Conservation (phyloP, 805 yeast species). For the Lipomyces anomalus region DNA sequence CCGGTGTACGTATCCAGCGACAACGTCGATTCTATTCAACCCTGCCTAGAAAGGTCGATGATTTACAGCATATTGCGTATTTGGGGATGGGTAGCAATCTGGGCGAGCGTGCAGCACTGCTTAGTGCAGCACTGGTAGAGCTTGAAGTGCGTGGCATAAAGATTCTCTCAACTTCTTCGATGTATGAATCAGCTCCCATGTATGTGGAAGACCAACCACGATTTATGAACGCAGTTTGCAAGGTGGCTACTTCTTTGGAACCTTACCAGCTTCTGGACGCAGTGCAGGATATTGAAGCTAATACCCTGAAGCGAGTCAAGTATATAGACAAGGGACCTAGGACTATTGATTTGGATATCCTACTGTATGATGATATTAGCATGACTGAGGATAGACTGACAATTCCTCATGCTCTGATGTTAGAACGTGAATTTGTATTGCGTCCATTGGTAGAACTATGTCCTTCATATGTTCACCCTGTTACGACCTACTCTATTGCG, state of each 20-base stretch:
- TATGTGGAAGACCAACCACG: conserved; percentile 72
- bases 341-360: conserved; percentile 79
- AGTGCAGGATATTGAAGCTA: conserved; percentile 74
- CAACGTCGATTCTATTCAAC: conserved; percentile 28
- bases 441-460: conserved; percentile 81
- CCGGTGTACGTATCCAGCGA: conserved; percentile 73
- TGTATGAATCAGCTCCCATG: conserved; percentile 91
- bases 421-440: conserved; percentile 84
- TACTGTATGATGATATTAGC: conserved; percentile 51
- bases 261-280: conserved; percentile 61
- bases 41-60: conserved; percentile 2
- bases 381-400: conserved; percentile 42
- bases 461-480: conserved; percentile 69
- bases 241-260: conserved; percentile 51
- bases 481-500: conserved; percentile 75
- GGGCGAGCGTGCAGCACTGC: conserved; percentile 65
- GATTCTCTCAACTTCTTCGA: conserved; percentile 61
- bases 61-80: conserved; percentile 48
- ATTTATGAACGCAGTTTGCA: conserved; percentile 78
- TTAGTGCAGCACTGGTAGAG: conserved; percentile 48
- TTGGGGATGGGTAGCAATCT: conserved; percentile 87
- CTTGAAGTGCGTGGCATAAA: conserved; percentile 41
- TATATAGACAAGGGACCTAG: conserved; percentile 88
- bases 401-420: conserved; percentile 83
- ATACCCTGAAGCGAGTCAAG: conserved; percentile 64